Evolutionary conservation across 768 basidiomycete genomes (phyloP).

Genomic region (Astraeus odoratus): DNA sequence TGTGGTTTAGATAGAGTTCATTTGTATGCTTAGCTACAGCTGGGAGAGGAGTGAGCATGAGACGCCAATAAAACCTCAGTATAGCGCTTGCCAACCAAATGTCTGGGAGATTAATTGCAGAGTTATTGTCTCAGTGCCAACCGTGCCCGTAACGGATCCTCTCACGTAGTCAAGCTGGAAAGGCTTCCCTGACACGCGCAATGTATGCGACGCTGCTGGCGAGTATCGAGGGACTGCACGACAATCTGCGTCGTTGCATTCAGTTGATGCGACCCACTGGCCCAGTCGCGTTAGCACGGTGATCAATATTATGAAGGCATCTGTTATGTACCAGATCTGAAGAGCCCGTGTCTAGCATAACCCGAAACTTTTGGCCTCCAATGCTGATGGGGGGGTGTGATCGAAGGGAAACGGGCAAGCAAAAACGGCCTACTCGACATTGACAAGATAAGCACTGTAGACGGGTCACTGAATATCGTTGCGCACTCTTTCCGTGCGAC

Average conservation of each 20-base stretch:
- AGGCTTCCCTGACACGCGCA: conserved; percentile 22
- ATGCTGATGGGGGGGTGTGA: conserved; percentile 28
- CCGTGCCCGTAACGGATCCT: conserved; percentile 42
- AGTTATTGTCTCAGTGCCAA: conserved; percentile 40
- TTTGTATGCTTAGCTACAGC: conserved; percentile 39
- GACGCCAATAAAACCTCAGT: neutral
- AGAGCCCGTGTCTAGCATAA: conserved; percentile 51
- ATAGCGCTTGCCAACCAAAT: conserved; percentile 31
- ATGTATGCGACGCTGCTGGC: conserved; percentile 24
- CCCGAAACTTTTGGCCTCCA: conserved; percentile 37
- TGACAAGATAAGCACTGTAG: conserved; percentile 36
- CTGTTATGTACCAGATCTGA: conserved; percentile 40
- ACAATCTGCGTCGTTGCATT: conserved; percentile 42
- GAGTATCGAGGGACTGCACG: conserved; percentile 36
- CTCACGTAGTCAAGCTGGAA: conserved; percentile 46
- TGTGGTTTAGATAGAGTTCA: conserved; percentile 36
- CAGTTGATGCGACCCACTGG: conserved; percentile 46
- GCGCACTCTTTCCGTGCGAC: neutral
- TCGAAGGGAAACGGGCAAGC: no score
- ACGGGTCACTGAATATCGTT: neutral
- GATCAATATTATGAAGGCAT: neutral
- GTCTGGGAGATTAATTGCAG: conserved; percentile 41
- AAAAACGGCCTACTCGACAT: no score
- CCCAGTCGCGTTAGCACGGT: neutral
- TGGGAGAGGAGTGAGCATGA: conserved; percentile 15